Conservation (phyloP, 2,329 filamentous ascomycete genomes). For the Aureobasidium sp. region DNA sequence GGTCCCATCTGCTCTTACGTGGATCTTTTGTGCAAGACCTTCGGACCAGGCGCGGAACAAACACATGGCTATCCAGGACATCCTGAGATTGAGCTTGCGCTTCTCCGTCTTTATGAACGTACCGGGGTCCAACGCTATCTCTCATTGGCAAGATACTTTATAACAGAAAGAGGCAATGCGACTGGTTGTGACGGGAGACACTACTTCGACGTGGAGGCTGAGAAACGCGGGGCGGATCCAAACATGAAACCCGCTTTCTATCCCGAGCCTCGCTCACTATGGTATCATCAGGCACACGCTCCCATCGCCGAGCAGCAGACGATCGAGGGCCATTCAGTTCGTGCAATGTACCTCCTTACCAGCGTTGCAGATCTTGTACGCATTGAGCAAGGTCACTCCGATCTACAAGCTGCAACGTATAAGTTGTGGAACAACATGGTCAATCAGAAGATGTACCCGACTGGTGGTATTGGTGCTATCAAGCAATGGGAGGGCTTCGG, state of each 20-base stretch:
- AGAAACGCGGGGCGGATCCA: conserved; percentile 43
- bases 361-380: conserved; percentile 50
- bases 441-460: conserved; percentile 55
- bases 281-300: conserved; percentile 51
- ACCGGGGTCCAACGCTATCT: conserved; percentile 36
- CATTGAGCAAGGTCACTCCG: conserved; percentile 28
- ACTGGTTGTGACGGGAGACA: conserved; percentile 43
- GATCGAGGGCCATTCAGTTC: conserved; percentile 54
- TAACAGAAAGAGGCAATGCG: conserved; percentile 51
- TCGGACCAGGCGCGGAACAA: conserved; percentile 46
- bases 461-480: conserved; percentile 53
- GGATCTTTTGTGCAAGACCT: conserved; percentile 43
- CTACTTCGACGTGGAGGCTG: conserved; percentile 51
- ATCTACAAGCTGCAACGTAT: conserved; percentile 33
- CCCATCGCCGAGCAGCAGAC: conserved; percentile 49
- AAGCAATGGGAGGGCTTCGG: conserved; percentile 57
- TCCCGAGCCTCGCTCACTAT: conserved; percentile 27
- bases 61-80: conserved; percentile 56
- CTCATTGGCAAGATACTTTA: conserved; percentile 49
- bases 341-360: conserved; percentile 55
- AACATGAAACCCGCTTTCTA: conserved; percentile 21
- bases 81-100: conserved; percentile 47
- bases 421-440: conserved; percentile 56
- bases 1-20: conserved; percentile 50
- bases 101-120: conserved; percentile 40